A percentile compares a stretch with the other conserved stretches of the same genome.
phyloP scores from a whole-genome alignment of 306 rosid species.

The Mucuna pruriens region DNA sequence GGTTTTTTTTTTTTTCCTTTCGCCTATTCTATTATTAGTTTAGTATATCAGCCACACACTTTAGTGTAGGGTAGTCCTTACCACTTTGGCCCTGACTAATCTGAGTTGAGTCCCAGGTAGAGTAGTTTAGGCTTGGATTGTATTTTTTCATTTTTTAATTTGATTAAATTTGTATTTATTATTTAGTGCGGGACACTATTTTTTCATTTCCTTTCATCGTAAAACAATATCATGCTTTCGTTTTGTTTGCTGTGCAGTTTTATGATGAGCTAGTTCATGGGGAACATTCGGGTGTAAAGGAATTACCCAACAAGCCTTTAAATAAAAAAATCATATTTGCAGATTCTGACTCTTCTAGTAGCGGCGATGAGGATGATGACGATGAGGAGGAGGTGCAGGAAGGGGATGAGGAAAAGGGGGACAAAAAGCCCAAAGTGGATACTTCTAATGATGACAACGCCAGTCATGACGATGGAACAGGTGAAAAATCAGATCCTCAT shows the following conservation, averaged over 20 bases:
- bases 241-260: slow-evolving; percentile 60
- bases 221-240: background rate
- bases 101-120: background rate
- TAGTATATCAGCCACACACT: too few species aligned
- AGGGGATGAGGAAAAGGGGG: slow-evolving; percentile 43
- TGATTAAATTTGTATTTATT: background rate
- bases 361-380: slow-evolving; percentile 37
- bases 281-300: slow-evolving; percentile 48
- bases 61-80: too few species aligned
- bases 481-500: slow-evolving; percentile 46
- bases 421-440: slow-evolving; percentile 50
- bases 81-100: too few species aligned
- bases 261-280: slow-evolving; percentile 76
- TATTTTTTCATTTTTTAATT: background rate
- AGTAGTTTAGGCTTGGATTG: slow-evolving; percentile 10
- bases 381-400: slow-evolving; percentile 42
- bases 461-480: slow-evolving; percentile 36
- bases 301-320: slow-evolving; percentile 53
- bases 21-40: background rate
- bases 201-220: background rate
- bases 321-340: slow-evolving; percentile 81
- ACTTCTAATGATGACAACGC: slow-evolving; percentile 36
- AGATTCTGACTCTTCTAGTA: slow-evolving; percentile 73
- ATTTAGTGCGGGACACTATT: background rate
- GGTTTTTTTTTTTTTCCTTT: background rate